Evolutionary conservation across 2,329 filamentous ascomycete genomes (phyloP), one percentile per base, ranked within the genome.

Genomic region (Hypoxylon sp.): DNA sequence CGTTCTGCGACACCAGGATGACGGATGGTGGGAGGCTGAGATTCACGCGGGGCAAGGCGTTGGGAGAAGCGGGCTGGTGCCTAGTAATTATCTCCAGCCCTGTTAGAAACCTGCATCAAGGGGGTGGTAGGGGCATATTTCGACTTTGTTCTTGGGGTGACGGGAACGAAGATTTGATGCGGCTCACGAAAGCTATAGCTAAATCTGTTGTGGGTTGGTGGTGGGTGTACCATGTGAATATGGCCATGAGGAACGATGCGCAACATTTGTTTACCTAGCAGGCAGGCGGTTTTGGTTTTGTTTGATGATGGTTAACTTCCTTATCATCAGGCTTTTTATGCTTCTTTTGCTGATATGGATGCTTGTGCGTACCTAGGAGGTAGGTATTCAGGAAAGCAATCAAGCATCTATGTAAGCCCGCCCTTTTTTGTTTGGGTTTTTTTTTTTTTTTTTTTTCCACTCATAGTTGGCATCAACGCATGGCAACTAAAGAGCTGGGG

Each of bases 11-110:
- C 88, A 97, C 73, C 95, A 99, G 79, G 95, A 99, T 76, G 95
- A 99, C 75, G 95, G 95, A 19, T 99, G 95, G 95, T 99, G 96
- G 95, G 95, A 99, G 80, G 96, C 96, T 11, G 94, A 97, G 77
- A 87, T 97, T 41, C 91, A 94, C 47, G 89, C 89, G 22, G 84
- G 85, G 67, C 85, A 83, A 60, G 78, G 76, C n/a, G 71, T 56
- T 66, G 87, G 84, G 51, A 83, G 79, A 51, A 75, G 84, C 60
- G 88, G 88, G 64, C 81, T 90, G 73, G 87, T 90, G 68, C 88
- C 88, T 68, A 90, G 88, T 77, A 90, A 90, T 74, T 90, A 90
- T 71, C 80, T 90, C 62, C 84, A 88, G 76, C 79, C 83, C 8
- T 72, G 67, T 50, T 73, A 57, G 68, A 44, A 44, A 34, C 17